Evolutionary conservation across 805 yeast species (phyloP), one percentile per base, ranked within the genome.

Genomic region (Hanseniaspora hatyaiensis): DNA sequence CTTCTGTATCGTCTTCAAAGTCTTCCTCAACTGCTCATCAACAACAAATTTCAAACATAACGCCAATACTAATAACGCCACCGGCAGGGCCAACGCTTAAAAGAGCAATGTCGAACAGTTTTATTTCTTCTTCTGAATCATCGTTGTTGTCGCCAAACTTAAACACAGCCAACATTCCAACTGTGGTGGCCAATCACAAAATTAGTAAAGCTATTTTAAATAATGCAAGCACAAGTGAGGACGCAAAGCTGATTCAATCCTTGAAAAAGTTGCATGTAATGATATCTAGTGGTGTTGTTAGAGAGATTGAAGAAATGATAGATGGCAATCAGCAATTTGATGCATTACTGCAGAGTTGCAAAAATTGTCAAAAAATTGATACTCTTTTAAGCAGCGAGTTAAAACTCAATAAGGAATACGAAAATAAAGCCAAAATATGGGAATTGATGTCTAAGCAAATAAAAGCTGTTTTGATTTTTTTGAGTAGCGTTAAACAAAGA

Each of bases 401-500:
- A 18, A 20, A 28, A 26, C 6, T 8, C 11, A 32, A 16, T 23
- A 12, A 23, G 8, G 29, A 6, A 0, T 81, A 79, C 30, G 77
- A 82, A 52, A 70, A 74, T 13, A 39, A 22, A 3, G 8, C 18
- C 50, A 70, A 70, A 53, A 77, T 89, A 47, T 88, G 92, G 77
- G 96, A 89, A 54, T 88, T 83, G 53, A 80, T 85, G 29, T 87
- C 84, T 59, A 65, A 77, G 40, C 86, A 87, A 55, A 67, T 89
- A 54, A 86, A 85, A 57, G 78, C 94, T 0, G 81, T 88, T 50
- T 80, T 89, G 53, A 79, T 78, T 30, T 84, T 92, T 36, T 68
- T 89, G 53, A 92, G 89, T 2, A 76, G 84, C 1, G 86, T 94
- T 0, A 87, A 87, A 18, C 41, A 45, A 24, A 37, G 22, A 23